Conservation (phyloP, 352 stramenopile genomes). For the Phytophthora ramorum region DNA sequence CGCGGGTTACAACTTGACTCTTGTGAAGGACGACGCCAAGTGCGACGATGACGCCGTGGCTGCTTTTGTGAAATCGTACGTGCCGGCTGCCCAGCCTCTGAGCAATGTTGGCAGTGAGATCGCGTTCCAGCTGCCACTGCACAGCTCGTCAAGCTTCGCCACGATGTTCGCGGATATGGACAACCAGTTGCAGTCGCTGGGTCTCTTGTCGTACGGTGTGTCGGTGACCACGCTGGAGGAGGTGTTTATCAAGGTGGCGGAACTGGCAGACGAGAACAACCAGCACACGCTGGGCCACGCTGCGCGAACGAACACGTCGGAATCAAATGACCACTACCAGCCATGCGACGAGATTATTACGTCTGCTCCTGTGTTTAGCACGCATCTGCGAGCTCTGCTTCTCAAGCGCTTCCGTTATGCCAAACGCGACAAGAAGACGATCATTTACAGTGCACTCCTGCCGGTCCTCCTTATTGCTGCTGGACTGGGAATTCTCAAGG, state of each 20-base stretch:
- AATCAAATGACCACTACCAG: constrained; percentile 18
- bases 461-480: constrained; percentile 57
- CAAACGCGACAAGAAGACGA: constrained; percentile 51
- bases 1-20: constrained; percentile 66
- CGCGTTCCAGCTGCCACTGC: constrained; percentile 62
- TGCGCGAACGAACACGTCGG: constrained; percentile 5
- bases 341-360: constrained; percentile 28
- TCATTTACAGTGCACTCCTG: constrained; percentile 55
- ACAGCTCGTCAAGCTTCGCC: constrained; percentile 49
- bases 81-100: constrained; percentile 45
- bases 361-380: constrained; percentile 25
- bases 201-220: constrained; percentile 54
- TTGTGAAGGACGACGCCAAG: constrained; percentile 53
- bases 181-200: constrained; percentile 32
- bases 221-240: constrained; percentile 86
- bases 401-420: constrained; percentile 59
- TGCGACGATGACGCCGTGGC: constrained; percentile 31
- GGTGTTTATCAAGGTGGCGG: constrained; percentile 78
- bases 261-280: constrained; percentile 39
- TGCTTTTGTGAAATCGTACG: constrained; percentile 32
- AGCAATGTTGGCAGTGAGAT: constrained; percentile 82
- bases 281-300: constrained; percentile 41
- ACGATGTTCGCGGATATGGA: constrained; percentile 69
- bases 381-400: constrained; percentile 50
- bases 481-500: constrained; percentile 52